phyloP scores from a whole-genome alignment of 306 rosid species.

The Castanea sativa region DNA sequence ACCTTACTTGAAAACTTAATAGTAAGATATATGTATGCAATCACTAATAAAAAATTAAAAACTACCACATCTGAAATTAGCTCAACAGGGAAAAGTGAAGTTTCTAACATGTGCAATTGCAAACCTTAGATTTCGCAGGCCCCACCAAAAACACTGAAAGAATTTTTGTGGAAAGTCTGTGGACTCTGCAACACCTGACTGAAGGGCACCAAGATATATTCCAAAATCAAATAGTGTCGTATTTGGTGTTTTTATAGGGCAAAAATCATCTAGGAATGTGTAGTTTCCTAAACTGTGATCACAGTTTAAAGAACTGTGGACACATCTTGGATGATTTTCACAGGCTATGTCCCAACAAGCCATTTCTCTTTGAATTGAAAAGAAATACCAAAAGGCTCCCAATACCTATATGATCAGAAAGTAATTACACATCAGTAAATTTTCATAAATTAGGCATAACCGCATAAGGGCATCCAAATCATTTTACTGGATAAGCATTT shows the following conservation, averaged over 20 bases:
- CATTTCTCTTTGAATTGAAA: constrained; percentile 79
- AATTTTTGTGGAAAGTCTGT: constrained; percentile 66
- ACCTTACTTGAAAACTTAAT: too few species aligned
- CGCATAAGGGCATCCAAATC: too few species aligned
- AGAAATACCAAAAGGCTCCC: constrained; percentile 87
- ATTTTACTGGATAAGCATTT: too few species aligned
- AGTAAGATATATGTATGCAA: neutral
- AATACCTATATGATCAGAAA: constrained; percentile 52
- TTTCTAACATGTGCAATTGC: constrained; percentile 9
- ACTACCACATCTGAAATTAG: neutral
- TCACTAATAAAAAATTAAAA: neutral
- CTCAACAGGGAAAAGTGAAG: neutral
- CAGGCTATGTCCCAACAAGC: constrained; percentile 79
- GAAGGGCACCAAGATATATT: constrained; percentile 80
- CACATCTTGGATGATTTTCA: constrained; percentile 29
- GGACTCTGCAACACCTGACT: constrained; percentile 71
- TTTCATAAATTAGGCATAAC: neutral
- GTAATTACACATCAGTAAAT: constrained; percentile 27
- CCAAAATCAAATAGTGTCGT: constrained; percentile 61
- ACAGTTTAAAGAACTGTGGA: constrained; percentile 43
- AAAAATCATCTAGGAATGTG: constrained; percentile 49
- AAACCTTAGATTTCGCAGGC: constrained; percentile 81
- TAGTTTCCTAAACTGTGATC: constrained; percentile 16
- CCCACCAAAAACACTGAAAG: constrained; percentile 91
- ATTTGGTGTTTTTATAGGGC: constrained; percentile 48